Evolutionary conservation across 176 grass and related monocot genomes (phyloP).

Genomic region (Carex cristatella): DNA sequence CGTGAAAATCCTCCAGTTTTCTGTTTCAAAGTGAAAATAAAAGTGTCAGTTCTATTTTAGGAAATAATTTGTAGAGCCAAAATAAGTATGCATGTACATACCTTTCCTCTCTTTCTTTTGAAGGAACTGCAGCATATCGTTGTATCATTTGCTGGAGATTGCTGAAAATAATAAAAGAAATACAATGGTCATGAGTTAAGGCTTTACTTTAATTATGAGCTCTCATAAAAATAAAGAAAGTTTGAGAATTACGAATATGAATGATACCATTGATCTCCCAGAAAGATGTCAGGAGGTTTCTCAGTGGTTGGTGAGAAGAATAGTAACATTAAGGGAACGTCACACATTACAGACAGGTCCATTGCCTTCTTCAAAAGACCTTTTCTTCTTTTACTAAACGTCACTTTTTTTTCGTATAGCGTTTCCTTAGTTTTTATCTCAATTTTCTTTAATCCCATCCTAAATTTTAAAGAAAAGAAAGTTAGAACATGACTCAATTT

Average conservation of each 20-base stretch:
- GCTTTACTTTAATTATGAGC: too few relatives aligned
- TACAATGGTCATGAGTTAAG: too few relatives aligned
- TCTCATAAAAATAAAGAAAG: too few relatives aligned
- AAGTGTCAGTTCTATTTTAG: not conserved
- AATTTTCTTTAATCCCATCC: not conserved
- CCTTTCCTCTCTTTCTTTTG: not conserved
- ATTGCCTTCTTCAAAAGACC: not conserved
- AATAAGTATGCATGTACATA: not conserved
- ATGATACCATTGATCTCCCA: too few relatives aligned
- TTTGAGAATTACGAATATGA: too few relatives aligned
- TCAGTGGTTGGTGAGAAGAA: too few relatives aligned
- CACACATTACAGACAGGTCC: too few relatives aligned
- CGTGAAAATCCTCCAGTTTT: not conserved
- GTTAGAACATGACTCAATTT: not conserved
- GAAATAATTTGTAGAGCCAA: not conserved
- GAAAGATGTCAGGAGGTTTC: too few relatives aligned
- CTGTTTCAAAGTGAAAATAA: not conserved
- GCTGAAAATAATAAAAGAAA: too few relatives aligned
- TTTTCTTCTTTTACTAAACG: not conserved
- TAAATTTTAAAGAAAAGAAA: not conserved
- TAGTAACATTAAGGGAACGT: too few relatives aligned
- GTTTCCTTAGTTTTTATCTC: not conserved
- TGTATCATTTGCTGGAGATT: too few relatives aligned
- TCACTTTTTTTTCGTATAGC: not conserved
- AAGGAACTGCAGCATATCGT: not conserved